These are phyloP conservation scores for Sugiyamaella qingdaonensis DNA, from an alignment of 805 yeast species.

Conservation along the genomic window DNA sequence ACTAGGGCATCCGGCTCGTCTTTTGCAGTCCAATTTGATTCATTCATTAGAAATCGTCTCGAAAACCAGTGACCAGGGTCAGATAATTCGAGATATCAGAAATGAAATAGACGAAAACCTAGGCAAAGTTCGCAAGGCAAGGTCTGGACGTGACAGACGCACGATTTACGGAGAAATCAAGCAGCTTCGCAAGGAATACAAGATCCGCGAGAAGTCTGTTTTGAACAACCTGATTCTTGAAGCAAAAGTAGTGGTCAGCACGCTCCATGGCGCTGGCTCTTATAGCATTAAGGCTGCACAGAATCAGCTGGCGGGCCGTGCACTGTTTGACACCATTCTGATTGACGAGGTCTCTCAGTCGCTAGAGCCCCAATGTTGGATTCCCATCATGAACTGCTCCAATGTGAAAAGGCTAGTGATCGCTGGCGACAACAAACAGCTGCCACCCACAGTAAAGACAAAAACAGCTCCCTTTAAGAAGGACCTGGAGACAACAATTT, in stretches of 20 bases:
- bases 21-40: slow-evolving; percentile 53
- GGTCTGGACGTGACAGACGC: slow-evolving; percentile 58
- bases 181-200: slow-evolving; percentile 63
- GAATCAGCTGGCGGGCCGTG: slow-evolving; percentile 21
- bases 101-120: slow-evolving; percentile 60
- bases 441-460: slow-evolving; percentile 81
- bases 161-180: slow-evolving; percentile 67
- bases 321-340: slow-evolving; percentile 69
- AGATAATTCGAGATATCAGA: slow-evolving; percentile 61
- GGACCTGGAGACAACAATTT: slow-evolving; percentile 60
- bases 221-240: slow-evolving; percentile 52
- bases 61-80: slow-evolving; percentile 53
- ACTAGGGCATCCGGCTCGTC: slow-evolving; percentile 91
- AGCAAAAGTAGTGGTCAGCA: slow-evolving; percentile 70
- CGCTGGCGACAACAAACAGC: slow-evolving; percentile 91
- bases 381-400: slow-evolving; percentile 69
- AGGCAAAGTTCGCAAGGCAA: slow-evolving; percentile 53
- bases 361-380: slow-evolving; percentile 95
- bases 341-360: slow-evolving; percentile 96
- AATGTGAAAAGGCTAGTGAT: slow-evolving; percentile 58
- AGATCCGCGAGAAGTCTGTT: slow-evolving; percentile 60
- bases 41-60: slow-evolving; percentile 77
- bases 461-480: slow-evolving; percentile 40
- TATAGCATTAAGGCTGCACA: slow-evolving; percentile 58
- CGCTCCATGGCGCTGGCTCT: slow-evolving; percentile 85